Base-by-base conservation (phyloP, 1,284 basidiomycete genomes). In the Boletus austroedulis region DNA sequence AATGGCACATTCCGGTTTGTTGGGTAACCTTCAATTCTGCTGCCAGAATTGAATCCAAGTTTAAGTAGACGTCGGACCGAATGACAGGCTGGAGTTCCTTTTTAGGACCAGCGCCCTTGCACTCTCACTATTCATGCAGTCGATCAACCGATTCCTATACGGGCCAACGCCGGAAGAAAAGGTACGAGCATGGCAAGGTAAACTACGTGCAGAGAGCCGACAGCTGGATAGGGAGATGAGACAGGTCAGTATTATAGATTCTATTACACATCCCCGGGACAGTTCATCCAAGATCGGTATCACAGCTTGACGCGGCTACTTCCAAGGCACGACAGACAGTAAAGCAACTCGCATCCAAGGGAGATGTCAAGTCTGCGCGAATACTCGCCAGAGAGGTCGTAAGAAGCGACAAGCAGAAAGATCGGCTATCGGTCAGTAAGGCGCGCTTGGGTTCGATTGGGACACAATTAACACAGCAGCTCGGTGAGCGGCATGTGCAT, bases 341-440 rank as follows among this genome's bases (percentile, higher is more conserved):
- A 56, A 98, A 97, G 77, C 88, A 92, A 67, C 82, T 98, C 23
- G 97, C 95, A 14, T 82, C 82, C 63, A 95, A 95, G 72, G 94
- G 94, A 41, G 96, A 99, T 72, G 82, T 90, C 52, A 96, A 95
- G 78, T 94, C 90, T 60, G 95, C 96, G 2, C 86, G 90, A 56
- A 89, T 98, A 68, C 80, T 99, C 36, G 95, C 96, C 0, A 86
- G 82, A 62, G 97, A 99, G 74, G 88, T 99, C n/a, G 95, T 99
- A 11, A 80, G 95, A 62, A 94, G 91, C 64, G 86, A 92, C 69
- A 97, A 95, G 75, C 97, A 99, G 80, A 93, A 95, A 74, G 92
- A 97, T 72, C 81, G 94, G 45, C 76, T 99, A 55, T 89, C 92
- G 46, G 91, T 94, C 60, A 91, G 89, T 77, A 98, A 99, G 76